Evolutionary conservation across 163 green algal species (phyloP), one percentile per base, ranked within the genome.

Genomic region (Volvox carteri): DNA sequence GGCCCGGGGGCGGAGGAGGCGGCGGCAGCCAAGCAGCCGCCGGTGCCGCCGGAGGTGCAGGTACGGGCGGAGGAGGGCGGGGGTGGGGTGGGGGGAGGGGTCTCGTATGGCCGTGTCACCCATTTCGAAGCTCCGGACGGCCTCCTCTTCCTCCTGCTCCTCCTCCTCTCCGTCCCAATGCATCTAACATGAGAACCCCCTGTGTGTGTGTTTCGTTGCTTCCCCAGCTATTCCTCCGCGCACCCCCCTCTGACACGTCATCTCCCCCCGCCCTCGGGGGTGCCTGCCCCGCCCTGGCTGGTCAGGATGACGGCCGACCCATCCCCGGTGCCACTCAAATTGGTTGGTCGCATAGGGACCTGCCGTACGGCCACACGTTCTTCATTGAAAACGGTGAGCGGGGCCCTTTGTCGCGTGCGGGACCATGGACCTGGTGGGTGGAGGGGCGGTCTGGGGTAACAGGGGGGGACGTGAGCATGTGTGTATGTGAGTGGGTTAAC

Each of bases 311-410:
- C 28, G 62, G 62, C 28, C 44, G 48, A 4, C 81, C 67, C 25
- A 48, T 65, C 4, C 46, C 67, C 35, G 62, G 67, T 2, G 12
- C 80, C 60, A 18, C 33, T 6, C 14, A 30, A 28, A 23, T 76
- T 50, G 67, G 67, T 28, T 89, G 84, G 84, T 67, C 33, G 35
- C 79, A 83, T 52, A 48, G 84, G 5, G 68, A 89, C 54, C 84
- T 89, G 84, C 84, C 84, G 6, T 89, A 89, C 70, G 25, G 18
- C 25, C 44, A 68, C n/a, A 75, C 79, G 65, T 41, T 62, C 42
- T 79, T 79, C 42, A 42, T 60, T 42, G 72, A 58, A 23, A 78
- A 78, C 39, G 39, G 68, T 78, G 37, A 6, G 58, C n/a, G n/a
- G n/a, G n/a, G n/a, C n/a, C n/a, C n/a, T n/a, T n/a, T n/a, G n/a